A percentile compares a stretch with the other conserved stretches of the same genome.
These are phyloP conservation scores for Fonsecaea erecta DNA, from an alignment of 2,329 filamentous ascomycete genomes.

Conservation along the genomic window DNA sequence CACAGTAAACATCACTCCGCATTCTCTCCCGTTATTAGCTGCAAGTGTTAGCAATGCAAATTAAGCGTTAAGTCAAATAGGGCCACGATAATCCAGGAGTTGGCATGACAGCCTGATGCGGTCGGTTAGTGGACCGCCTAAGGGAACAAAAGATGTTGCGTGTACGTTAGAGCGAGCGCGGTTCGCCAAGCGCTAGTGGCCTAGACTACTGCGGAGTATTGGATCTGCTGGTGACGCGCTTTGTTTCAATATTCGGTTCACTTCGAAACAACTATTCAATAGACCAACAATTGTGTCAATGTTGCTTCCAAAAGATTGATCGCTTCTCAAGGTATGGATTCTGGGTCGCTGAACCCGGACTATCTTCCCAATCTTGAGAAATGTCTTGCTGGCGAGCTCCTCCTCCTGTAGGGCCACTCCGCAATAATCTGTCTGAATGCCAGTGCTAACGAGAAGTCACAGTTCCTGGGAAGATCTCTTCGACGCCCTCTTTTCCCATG, in stretches of 20 bases:
- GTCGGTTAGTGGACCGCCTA: too few species aligned
- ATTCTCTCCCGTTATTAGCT: too few species aligned
- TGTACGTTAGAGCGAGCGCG: too few species aligned
- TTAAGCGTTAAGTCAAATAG: too few species aligned
- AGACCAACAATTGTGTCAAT: conserved; percentile 3
- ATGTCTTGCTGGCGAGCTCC: conserved; percentile 42
- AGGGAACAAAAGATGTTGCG: too few species aligned
- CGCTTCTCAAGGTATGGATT: conserved; percentile 25
- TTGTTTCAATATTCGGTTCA: not conserved
- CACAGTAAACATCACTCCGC: too few species aligned
- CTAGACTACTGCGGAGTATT: conserved; percentile 8
- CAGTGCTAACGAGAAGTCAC: conserved; percentile 16
- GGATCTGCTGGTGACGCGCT: conserved; percentile 16
- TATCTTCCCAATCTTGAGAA: conserved; percentile 30
- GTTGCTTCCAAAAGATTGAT: conserved; percentile 26
- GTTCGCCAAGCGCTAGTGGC: not conserved
- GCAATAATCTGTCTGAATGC: not conserved
- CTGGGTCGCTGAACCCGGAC: conserved; percentile 24
- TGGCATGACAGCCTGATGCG: too few species aligned
- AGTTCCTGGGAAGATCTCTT: conserved; percentile 36
- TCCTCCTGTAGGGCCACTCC: conserved; percentile 25
- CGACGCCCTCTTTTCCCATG: conserved; percentile 28
- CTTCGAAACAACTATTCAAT: not conserved
- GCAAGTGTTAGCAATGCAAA: too few species aligned
- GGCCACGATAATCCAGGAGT: too few species aligned